Evolutionary conservation across 108 stramenopile genomes (phyloP).

Genomic region (Nitzschia sp.): DNA sequence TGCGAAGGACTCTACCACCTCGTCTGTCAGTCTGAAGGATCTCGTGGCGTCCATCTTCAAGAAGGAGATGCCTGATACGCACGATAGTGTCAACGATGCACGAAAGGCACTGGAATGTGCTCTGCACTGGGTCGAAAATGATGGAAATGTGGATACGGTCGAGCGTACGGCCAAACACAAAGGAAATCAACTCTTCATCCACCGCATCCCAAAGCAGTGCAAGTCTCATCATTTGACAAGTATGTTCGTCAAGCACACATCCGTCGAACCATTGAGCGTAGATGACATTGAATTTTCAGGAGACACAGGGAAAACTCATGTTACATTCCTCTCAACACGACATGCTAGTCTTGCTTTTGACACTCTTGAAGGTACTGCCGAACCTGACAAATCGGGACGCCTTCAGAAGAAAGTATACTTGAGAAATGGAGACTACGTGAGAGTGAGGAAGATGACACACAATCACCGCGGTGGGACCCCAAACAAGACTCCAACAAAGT

Average conservation of each 20-base stretch:
- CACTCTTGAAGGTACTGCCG: constrained; percentile 55
- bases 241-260: constrained; percentile 75
- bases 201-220: constrained; percentile 69
- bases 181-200: constrained; percentile 65
- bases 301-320: constrained; percentile 66
- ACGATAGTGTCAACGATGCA: constrained; percentile 90
- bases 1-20: constrained; percentile 47
- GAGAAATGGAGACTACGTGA: constrained; percentile 68
- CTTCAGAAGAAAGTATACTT: constrained; percentile 86
- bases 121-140: constrained; percentile 44
- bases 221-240: constrained; percentile 49
- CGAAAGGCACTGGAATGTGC: constrained; percentile 64
- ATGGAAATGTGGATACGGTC: constrained; percentile 60
- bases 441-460: constrained; percentile 77
- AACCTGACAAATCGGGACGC: constrained; percentile 76
- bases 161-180: constrained; percentile 39
- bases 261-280: constrained; percentile 55
- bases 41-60: constrained; percentile 59
- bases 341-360: constrained; percentile 82
- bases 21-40: constrained; percentile 74
- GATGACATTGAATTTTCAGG: constrained; percentile 66
- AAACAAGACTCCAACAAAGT: neutral
- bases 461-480: neutral
- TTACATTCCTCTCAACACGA: constrained; percentile 52
- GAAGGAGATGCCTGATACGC: constrained; percentile 78